Conservation (phyloP, 257 asterid species). For the Knoxia roxburghii region DNA sequence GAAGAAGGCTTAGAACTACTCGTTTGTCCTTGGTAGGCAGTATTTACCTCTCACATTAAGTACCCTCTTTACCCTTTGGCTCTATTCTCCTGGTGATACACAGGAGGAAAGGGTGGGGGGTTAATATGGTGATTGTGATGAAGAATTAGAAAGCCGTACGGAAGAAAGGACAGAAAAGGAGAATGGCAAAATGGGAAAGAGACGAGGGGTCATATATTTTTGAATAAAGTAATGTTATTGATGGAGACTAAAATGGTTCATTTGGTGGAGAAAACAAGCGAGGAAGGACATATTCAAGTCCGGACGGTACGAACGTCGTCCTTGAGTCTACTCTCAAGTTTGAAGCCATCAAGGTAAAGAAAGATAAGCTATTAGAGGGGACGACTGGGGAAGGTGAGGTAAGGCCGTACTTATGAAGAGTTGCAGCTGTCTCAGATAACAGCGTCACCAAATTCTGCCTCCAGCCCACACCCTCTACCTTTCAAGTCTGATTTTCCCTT, state of each 20-base stretch:
- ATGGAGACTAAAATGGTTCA: slow-evolving; percentile 17
- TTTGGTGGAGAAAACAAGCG: slow-evolving; percentile 75
- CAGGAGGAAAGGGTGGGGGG: neutral
- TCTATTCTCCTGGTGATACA: neutral
- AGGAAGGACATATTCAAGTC: slow-evolving; percentile 73
- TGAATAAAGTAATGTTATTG: too few species aligned
- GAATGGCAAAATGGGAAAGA: slow-evolving; percentile 6
- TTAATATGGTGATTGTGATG: neutral
- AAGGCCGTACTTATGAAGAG: slow-evolving; percentile 72
- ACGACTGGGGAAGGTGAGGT: too few species aligned
- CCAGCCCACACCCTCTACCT: too few species aligned
- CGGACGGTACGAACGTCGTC: slow-evolving; percentile 72
- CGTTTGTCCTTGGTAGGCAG: slow-evolving; percentile 27
- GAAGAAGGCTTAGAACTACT: slow-evolving; percentile 21
- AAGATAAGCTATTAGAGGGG: too few species aligned
- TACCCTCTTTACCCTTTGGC: neutral
- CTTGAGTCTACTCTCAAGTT: too few species aligned
- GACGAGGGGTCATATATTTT: too few species aligned
- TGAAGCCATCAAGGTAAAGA: too few species aligned
- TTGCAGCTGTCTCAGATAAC: slow-evolving; percentile 26
- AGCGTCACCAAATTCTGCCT: slow-evolving; percentile 15
- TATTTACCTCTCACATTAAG: neutral
- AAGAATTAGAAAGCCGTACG: slow-evolving; percentile 12
- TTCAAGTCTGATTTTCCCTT: too few species aligned
- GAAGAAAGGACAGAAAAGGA: slow-evolving; percentile 22